These are phyloP conservation scores for Novakomyces olei DNA, from an alignment of 805 yeast species.

Conservation along the genomic window DNA sequence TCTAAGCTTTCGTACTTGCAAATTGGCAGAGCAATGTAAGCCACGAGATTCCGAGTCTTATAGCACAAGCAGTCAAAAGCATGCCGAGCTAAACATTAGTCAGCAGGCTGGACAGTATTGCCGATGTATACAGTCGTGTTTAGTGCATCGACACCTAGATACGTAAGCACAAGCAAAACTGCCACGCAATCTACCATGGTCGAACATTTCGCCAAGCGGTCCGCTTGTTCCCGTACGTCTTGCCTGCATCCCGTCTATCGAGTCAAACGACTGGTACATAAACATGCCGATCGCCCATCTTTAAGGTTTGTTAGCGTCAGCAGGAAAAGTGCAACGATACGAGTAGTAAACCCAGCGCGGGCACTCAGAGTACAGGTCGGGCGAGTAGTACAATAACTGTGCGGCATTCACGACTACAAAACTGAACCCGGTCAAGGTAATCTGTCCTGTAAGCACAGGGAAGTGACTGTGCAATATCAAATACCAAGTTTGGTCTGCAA, in stretches of 20 bases:
- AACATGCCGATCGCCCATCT: constrained; percentile 69
- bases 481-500: constrained; percentile 48
- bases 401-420: constrained; percentile 42
- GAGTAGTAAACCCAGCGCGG: constrained; percentile 63
- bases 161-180: too few relatives aligned
- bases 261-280: constrained; percentile 88
- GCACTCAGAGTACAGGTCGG: constrained; percentile 31
- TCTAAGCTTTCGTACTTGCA: too few relatives aligned
- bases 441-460: too few relatives aligned
- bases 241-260: constrained; percentile 92
- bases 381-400: constrained; percentile 49
- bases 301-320: too few relatives aligned
- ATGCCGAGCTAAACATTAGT: too few relatives aligned
- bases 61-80: constrained; percentile 50
- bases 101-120: too few relatives aligned
- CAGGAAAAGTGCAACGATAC: too few relatives aligned
- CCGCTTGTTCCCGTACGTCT: constrained; percentile 76
- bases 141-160: constrained; percentile 36
- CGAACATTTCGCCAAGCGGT: constrained; percentile 86
- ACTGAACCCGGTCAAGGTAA: constrained; percentile 57
- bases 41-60: constrained; percentile 46
- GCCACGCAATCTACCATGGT: constrained; percentile 82
- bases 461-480: too few relatives aligned
- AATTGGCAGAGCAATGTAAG: constrained; percentile 38
- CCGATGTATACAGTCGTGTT: too few relatives aligned